These are phyloP conservation scores for Geotrichum carabidarum DNA, from an alignment of 1,139 yeast genomes.

Conservation along the genomic window DNA sequence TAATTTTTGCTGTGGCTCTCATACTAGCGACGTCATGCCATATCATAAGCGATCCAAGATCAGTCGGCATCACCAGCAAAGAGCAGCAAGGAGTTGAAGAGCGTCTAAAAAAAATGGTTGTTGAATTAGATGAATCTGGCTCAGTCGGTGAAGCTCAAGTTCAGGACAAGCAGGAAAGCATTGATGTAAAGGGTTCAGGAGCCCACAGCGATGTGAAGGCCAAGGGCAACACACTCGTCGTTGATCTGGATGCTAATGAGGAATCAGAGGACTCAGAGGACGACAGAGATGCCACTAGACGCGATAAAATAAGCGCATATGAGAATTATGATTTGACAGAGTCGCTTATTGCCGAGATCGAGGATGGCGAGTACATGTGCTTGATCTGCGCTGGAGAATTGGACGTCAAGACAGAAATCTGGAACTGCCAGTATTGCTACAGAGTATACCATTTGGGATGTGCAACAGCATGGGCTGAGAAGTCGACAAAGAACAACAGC, in stretches of 20 bases:
- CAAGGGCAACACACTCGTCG: not conserved
- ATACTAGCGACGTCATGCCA: too few species aligned
- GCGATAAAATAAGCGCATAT: constrained; percentile 2
- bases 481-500: constrained; percentile 39
- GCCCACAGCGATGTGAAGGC: not conserved
- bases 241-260: constrained; percentile 5
- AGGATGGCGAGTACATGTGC: constrained; percentile 66
- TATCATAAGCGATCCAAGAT: too few species aligned
- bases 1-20: too few species aligned
- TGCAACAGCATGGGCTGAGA: constrained; percentile 72
- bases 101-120: too few species aligned
- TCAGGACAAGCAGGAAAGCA: too few species aligned
- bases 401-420: constrained; percentile 58
- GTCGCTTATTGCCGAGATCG: constrained; percentile 48
- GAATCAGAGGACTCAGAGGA: not conserved
- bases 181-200: not conserved
- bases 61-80: too few species aligned
- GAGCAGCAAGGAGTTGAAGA: too few species aligned
- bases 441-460: constrained; percentile 80
- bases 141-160: too few species aligned
- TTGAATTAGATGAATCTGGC: too few species aligned
- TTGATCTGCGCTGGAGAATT: constrained; percentile 81
- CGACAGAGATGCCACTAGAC: not conserved
- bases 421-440: constrained; percentile 70
- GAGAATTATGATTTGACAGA: constrained; percentile 32